These are phyloP conservation scores for Cinnamomum micranthum DNA, from an alignment of 164 flowering plant species.

Conservation along the genomic window DNA sequence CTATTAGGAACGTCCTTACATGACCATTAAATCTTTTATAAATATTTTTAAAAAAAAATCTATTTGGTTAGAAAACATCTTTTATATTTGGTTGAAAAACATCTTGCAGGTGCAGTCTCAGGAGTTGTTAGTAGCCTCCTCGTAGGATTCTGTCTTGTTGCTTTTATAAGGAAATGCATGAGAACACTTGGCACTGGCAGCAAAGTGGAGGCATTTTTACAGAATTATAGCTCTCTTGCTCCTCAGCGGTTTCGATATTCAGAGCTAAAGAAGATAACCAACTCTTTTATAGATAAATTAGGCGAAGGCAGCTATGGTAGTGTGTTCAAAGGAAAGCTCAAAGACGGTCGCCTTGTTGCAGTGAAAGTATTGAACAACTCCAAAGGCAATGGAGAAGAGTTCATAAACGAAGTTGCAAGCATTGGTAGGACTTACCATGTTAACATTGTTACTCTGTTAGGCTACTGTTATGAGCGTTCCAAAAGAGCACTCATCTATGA, in stretches of 20 bases:
- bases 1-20: no score
- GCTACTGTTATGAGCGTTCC: slow-evolving; percentile 1
- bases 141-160: no score
- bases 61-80: no score
- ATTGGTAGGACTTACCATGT: slow-evolving; percentile 12
- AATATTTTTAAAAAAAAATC: no score
- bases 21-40: no score
- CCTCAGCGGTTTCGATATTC: neutral
- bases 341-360: slow-evolving; percentile 2
- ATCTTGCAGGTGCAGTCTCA: no score
- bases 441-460: neutral
- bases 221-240: neutral
- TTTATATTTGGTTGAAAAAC: no score
- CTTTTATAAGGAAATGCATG: neutral
- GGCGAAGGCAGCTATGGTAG: slow-evolving; percentile 6
- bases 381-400: slow-evolving; percentile 7
- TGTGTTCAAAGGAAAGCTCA: slow-evolving; percentile 11
- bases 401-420: slow-evolving; percentile 10
- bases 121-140: no score
- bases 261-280: slow-evolving; percentile 3
- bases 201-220: slow-evolving; percentile 1
- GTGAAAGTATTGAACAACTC: slow-evolving; percentile 2
- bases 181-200: neutral
- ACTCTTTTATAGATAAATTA: neutral
- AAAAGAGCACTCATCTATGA: slow-evolving; percentile 13